Conservation (phyloP, 108 stramenopile genomes). For the Skeletonema grethae region DNA sequence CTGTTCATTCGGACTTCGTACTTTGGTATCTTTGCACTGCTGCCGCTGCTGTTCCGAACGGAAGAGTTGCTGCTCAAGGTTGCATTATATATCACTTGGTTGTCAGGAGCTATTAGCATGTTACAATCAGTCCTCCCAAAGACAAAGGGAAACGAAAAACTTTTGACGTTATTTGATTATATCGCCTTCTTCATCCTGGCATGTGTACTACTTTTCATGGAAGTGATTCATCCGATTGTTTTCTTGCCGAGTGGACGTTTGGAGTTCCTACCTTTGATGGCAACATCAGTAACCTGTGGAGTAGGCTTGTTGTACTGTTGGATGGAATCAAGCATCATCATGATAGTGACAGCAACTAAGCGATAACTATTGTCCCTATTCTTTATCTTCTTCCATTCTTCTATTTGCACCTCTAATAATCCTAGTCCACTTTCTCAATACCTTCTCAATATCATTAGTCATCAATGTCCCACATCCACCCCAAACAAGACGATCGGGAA, state of each 20-base stretch:
- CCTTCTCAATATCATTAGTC: slow-evolving; percentile 56
- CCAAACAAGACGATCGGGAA: slow-evolving; percentile 87
- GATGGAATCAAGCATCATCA: slow-evolving; percentile 37
- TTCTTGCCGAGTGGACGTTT: slow-evolving; percentile 52
- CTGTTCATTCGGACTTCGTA: slow-evolving; percentile 55
- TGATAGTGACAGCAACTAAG: slow-evolving; percentile 12
- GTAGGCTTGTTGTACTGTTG: slow-evolving; percentile 68
- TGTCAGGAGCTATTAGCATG: slow-evolving; percentile 44
- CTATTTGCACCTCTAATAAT: slow-evolving; percentile 23
- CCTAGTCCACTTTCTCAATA: slow-evolving; percentile 60
- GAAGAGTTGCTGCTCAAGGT: slow-evolving; percentile 65
- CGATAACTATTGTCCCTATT: not conserved
- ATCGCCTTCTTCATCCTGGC: slow-evolving; percentile 25
- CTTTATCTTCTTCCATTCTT: slow-evolving; percentile 2
- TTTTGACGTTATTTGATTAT: slow-evolving; percentile 27
- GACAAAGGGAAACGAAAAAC: slow-evolving; percentile 9
- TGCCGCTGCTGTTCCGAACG: slow-evolving; percentile 72
- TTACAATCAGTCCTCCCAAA: slow-evolving; percentile 19
- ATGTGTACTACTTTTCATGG: slow-evolving; percentile 41
- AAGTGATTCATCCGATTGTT: slow-evolving; percentile 64
- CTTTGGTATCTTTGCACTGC: slow-evolving; percentile 70
- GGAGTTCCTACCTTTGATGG: slow-evolving; percentile 81
- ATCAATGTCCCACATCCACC: slow-evolving; percentile 87
- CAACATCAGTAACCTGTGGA: slow-evolving; percentile 70
- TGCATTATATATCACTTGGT: slow-evolving; percentile 46